Percentiles rank a stretch among this genome's conserved stretches.
phyloP scores from a whole-genome alignment of 768 basidiomycete genomes.

The Sutorius australiensis region DNA sequence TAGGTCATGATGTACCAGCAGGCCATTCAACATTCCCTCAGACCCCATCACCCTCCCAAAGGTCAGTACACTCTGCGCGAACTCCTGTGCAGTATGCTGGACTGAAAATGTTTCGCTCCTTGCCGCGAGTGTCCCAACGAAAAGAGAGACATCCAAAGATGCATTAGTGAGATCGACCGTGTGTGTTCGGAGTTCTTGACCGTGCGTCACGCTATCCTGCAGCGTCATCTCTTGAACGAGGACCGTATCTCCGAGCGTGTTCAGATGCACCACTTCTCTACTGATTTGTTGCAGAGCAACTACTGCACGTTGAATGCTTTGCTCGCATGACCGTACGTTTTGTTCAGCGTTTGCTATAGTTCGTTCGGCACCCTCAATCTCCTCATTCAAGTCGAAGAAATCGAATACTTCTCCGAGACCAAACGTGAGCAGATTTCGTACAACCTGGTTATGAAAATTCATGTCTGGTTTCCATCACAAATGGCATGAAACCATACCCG shows the following conservation, averaged over 20 bases:
- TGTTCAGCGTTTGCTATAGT: slow-evolving; percentile 5
- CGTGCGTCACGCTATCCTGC: slow-evolving; percentile 3
- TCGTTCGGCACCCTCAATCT: slow-evolving; percentile 6
- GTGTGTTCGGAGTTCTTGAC: slow-evolving; percentile 9
- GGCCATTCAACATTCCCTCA: not conserved
- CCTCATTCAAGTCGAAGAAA: slow-evolving; percentile 15
- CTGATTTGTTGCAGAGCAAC: slow-evolving; percentile 2
- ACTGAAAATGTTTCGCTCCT: slow-evolving; percentile 11
- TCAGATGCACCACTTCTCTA: slow-evolving; percentile 1
- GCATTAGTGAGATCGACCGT: slow-evolving; percentile 15
- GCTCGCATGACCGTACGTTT: not conserved
- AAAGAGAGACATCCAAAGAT: slow-evolving; percentile 15
- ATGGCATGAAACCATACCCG: slow-evolving; percentile 1
- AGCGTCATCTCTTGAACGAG: slow-evolving; percentile 4
- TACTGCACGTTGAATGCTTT: slow-evolving; percentile 10
- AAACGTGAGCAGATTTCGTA: slow-evolving; percentile 13
- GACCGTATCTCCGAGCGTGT: slow-evolving; percentile 1
- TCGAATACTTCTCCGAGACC: slow-evolving; percentile 16
- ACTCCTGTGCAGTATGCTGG: slow-evolving; percentile 10
- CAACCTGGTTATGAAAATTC: not conserved
- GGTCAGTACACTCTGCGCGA: slow-evolving; percentile 5
- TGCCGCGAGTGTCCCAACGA: slow-evolving; percentile 12
- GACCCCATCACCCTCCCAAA: slow-evolving; percentile 10
- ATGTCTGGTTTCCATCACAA: not conserved
- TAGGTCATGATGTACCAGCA: slow-evolving; percentile 5